Conservation (phyloP, 257 asterid species). For the Linderniella brevidens region DNA sequence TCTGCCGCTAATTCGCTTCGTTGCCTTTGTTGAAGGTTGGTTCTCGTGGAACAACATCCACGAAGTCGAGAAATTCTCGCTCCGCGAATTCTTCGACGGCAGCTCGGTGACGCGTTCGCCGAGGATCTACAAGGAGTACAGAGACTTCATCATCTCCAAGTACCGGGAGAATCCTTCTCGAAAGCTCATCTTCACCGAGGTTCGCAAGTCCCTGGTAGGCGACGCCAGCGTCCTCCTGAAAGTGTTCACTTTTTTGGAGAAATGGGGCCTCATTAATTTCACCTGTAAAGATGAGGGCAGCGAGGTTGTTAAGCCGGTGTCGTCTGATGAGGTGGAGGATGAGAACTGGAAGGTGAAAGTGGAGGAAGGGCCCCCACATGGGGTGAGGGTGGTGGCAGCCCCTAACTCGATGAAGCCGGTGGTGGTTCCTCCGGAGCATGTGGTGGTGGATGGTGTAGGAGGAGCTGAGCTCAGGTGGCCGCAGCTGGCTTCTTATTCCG, state of each 20-base stretch:
- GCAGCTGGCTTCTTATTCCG: constrained; percentile 66
- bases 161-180: constrained; percentile 62
- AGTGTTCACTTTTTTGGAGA: constrained; percentile 67
- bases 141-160: constrained; percentile 68
- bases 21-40: constrained; percentile 37
- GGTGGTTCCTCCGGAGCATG: constrained; percentile 19
- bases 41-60: constrained; percentile 71
- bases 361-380: constrained; percentile 91
- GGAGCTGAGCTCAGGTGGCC: constrained; percentile 49
- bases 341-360: constrained; percentile 48
- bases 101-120: constrained; percentile 64
- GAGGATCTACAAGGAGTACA: constrained; percentile 68
- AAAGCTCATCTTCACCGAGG: constrained; percentile 50
- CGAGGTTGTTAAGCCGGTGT: constrained; percentile 6
- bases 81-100: constrained; percentile 67
- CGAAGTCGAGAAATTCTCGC: constrained; percentile 63
- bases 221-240: constrained; percentile 61
- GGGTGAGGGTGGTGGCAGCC: constrained; percentile 80
- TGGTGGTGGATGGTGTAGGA: constrained; percentile 25
- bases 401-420: constrained; percentile 78
- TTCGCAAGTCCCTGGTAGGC: constrained; percentile 80
- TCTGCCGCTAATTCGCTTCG: too few species aligned
- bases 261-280: constrained; percentile 88
- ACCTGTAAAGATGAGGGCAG: constrained; percentile 12
- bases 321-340: constrained; percentile 30